These are phyloP conservation scores for Colletotrichum liriopes DNA, from an alignment of 2,329 filamentous ascomycete genomes.

Conservation along the genomic window DNA sequence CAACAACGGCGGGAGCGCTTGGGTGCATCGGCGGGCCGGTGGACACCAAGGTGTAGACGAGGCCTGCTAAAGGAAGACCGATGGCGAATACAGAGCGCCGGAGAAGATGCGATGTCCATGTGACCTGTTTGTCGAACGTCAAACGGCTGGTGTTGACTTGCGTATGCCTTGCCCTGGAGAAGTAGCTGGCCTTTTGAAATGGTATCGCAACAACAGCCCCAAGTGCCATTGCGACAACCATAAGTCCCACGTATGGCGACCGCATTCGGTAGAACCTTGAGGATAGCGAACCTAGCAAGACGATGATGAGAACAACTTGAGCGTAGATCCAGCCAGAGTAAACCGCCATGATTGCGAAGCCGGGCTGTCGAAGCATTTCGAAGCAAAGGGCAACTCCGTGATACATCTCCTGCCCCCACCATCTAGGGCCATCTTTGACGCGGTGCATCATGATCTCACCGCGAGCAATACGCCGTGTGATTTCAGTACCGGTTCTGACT, in stretches of 20 bases:
- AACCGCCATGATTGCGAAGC: conserved; percentile 80
- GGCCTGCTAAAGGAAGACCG: conserved; percentile 75
- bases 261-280: conserved; percentile 77
- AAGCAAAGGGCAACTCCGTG: conserved; percentile 77
- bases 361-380: conserved; percentile 82
- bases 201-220: conserved; percentile 80
- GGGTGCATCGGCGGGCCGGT: conserved; percentile 73
- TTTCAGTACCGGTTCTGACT: conserved; percentile 67
- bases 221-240: conserved; percentile 76
- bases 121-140: conserved; percentile 75
- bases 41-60: conserved; percentile 78
- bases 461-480: conserved; percentile 74
- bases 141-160: conserved; percentile 76
- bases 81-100: conserved; percentile 79
- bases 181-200: conserved; percentile 79
- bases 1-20: conserved; percentile 77
- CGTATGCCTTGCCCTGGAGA: conserved; percentile 75
- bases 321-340: conserved; percentile 86
- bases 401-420: conserved; percentile 84
- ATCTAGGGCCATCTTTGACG: conserved; percentile 78
- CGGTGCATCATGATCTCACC: conserved; percentile 86
- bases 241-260: conserved; percentile 77
- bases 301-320: conserved; percentile 80
- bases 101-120: conserved; percentile 81
- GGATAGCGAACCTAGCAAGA: conserved; percentile 80